A percentile compares a stretch with the other conserved stretches of the same genome.
Evolutionary conservation across 108 stramenopile genomes (phyloP).

Genomic region (Nitzschia putrida): DNA sequence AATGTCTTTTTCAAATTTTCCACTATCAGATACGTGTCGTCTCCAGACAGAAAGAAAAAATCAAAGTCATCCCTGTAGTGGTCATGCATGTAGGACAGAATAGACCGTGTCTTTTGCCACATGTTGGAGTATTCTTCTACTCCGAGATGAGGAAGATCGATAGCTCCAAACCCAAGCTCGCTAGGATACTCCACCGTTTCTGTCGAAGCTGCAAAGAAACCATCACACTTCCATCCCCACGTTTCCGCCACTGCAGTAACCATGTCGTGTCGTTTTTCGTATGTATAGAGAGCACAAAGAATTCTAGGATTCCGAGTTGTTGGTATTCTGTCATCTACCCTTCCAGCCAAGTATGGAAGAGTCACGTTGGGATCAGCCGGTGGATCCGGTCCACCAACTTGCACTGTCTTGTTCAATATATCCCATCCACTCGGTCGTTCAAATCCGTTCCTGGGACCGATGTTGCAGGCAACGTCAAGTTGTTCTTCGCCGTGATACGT

Average conservation of each 20-base stretch:
- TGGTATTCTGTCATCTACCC: too few relatives aligned
- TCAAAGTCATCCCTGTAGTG: slow-evolving; percentile 79
- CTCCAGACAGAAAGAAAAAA: slow-evolving; percentile 74
- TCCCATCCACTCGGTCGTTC: slow-evolving; percentile 33
- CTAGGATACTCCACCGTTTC: slow-evolving; percentile 24
- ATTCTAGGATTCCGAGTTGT: not conserved
- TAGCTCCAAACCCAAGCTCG: slow-evolving; percentile 44
- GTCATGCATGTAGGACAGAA: slow-evolving; percentile 69
- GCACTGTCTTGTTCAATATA: slow-evolving; percentile 22
- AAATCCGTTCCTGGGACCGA: slow-evolving; percentile 14
- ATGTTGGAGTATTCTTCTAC: slow-evolving; percentile 77
- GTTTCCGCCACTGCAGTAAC: slow-evolving; percentile 29
- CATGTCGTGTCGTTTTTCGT: not conserved
- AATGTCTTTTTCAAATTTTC: not conserved
- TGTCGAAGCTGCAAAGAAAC: slow-evolving; percentile 74
- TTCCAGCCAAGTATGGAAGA: not conserved
- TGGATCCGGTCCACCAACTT: slow-evolving; percentile 9
- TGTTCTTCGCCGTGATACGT: not conserved
- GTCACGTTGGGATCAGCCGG: not conserved
- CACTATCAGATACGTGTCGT: slow-evolving; percentile 62
- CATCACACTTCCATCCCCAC: slow-evolving; percentile 61
- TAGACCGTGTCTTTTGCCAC: slow-evolving; percentile 88
- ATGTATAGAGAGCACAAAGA: not conserved
- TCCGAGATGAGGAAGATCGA: slow-evolving; percentile 71
- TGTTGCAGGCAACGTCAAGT: slow-evolving; percentile 16